Evolutionary conservation across 2,329 filamentous ascomycete species (phyloP).

Genomic region (Onygena corvina): DNA sequence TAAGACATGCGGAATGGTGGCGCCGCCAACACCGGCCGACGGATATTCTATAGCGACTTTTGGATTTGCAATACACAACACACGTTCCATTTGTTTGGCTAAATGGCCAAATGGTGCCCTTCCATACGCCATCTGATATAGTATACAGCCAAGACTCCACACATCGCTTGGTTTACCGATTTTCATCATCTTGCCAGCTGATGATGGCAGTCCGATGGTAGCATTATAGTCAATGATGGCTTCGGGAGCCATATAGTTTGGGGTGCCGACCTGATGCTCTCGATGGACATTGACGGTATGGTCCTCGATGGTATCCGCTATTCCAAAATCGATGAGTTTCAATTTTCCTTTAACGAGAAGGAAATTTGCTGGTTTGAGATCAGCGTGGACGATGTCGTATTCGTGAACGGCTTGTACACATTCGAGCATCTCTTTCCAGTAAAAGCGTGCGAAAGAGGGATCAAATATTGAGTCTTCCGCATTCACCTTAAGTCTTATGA

Average conservation of each 20-base stretch:
- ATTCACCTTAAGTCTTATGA: slow-evolving; percentile 62
- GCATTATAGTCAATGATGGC: slow-evolving; percentile 79
- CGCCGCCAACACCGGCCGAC: slow-evolving; percentile 35
- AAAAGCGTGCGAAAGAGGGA: slow-evolving; percentile 83
- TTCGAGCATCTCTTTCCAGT: slow-evolving; percentile 99
- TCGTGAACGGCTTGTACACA: slow-evolving; percentile 83
- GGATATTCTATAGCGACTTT: slow-evolving; percentile 39
- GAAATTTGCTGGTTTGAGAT: slow-evolving; percentile 95
- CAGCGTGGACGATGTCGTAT: slow-evolving; percentile 87
- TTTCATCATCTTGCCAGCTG: slow-evolving; percentile 67
- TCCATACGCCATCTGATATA: slow-evolving; percentile 98
- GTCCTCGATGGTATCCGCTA: slow-evolving; percentile 94
- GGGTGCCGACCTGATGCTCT: slow-evolving; percentile 87
- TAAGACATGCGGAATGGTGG: slow-evolving; percentile 43
- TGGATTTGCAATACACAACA: slow-evolving; percentile 44
- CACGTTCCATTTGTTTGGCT: slow-evolving; percentile 69
- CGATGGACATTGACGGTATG: slow-evolving; percentile 96
- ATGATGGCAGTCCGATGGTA: slow-evolving; percentile 37
- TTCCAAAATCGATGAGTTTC: slow-evolving; percentile 97
- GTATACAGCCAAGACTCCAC: slow-evolving; percentile 90
- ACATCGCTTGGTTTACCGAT: slow-evolving; percentile 91
- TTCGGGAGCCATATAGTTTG: slow-evolving; percentile 98
- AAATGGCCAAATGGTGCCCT: slow-evolving; percentile 91
- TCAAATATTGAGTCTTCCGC: slow-evolving; percentile 67
- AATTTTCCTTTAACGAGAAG: slow-evolving; percentile 78